Evolutionary conservation across 2,329 filamentous ascomycete genomes (phyloP), one percentile per base, ranked within the genome.

Genomic region (Claviceps sp.): DNA sequence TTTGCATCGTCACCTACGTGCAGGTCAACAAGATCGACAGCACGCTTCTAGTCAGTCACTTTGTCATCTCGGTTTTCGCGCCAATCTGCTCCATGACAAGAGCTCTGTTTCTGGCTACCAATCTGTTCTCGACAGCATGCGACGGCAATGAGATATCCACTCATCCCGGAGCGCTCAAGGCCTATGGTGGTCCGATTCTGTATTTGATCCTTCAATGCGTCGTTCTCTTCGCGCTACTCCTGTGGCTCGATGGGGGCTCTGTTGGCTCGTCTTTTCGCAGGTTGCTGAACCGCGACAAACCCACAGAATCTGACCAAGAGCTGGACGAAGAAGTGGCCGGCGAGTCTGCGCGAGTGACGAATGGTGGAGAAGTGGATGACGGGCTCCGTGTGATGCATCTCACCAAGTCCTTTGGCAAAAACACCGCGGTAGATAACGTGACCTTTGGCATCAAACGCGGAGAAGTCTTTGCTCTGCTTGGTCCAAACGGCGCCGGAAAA

Each of bases 401-500:
- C 2, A 88, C 83, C 36, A 96, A 95, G 66, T 75, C 78, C 0
- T 96, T 95, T 58, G 79, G 81, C 14, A 76, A 76, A 55, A 84
- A 85, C 58, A 81, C 82, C 1, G 90, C 88, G 3, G 89, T 96
- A n/a, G 84, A 95, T 59, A 87, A 95, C 60, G 79, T 94, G 43
- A 87, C 85, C 0, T 95, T 96, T 60, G 84, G 85, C 18, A 84
- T 96, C 36, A 78, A 79, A 16, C 81, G 79, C 48, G 85, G 87
- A 48, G 85, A 95, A 63, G 86, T 95, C 1, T 95, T 95, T 67
- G 89, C 89, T 0, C 75, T 96, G 0, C 77, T 97, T 1, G 90
- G 90, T 0, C 89, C 90, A 16, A 95, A 95, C 62, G 89, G 90
- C 24, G 91, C 90, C 1, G 90, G 90, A 53, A 96, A 96, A 61